Percentiles rank a stretch among this genome's conserved stretches.
Evolutionary conservation across 2,329 filamentous ascomycete genomes (phyloP).

Genomic region (Pseudomassariella vexata): DNA sequence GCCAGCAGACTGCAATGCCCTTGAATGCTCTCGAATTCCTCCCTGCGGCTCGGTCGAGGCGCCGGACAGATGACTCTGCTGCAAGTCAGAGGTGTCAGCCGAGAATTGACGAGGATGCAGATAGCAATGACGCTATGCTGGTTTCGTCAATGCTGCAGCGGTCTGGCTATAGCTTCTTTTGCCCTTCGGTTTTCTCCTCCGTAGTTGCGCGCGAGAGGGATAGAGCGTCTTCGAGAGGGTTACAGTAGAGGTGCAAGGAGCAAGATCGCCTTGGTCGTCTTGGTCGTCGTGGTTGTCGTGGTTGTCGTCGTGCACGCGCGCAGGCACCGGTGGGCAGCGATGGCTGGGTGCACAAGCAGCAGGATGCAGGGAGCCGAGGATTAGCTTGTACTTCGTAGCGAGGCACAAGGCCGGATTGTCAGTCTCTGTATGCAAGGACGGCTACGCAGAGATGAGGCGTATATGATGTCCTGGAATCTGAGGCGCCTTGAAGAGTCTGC

Average conservation of each 20-base stretch:
- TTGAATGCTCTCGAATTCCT: no score
- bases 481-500: no score
- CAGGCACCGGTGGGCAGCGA: background rate
- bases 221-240: background rate
- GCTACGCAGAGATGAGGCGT: no score
- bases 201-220: background rate
- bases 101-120: background rate
- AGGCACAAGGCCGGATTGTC: constrained; percentile 5
- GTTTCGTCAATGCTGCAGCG: background rate
- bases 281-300: no score
- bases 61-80: no score
- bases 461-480: no score
- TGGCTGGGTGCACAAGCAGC: constrained; percentile 2
- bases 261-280: constrained; percentile 1
- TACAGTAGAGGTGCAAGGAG: background rate
- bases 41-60: no score
- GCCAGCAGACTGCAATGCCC: constrained; percentile 5
- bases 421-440: no score
- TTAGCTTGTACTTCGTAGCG: constrained; percentile 5
- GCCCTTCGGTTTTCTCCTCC: background rate
- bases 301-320: background rate
- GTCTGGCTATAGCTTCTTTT: background rate
- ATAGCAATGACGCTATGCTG: background rate
- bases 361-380: constrained; percentile 3
- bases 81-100: no score